Base-by-base conservation (phyloP, 176 grass and related monocot genomes). In the Bothriochloa decipiens region DNA sequence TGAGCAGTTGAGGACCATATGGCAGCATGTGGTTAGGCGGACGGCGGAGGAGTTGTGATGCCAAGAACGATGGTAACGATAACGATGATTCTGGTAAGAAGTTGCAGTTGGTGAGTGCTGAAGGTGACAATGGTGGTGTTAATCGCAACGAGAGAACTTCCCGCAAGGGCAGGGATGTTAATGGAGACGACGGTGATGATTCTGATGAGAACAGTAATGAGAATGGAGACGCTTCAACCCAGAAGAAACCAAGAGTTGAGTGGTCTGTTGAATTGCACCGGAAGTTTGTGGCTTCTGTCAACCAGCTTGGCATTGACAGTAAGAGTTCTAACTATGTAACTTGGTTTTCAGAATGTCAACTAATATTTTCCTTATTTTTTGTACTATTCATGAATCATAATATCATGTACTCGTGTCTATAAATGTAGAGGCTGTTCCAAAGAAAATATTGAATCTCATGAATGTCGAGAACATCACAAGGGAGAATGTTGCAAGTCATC, bases 401-500 rank as follows among this genome's bases (percentile, higher is more conserved):
- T 47, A 75, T 18, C 76, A 63, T 47, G 27, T 77, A 17, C 62
- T 22, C 52, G 2, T 50, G 8, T n/a, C 26, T 17, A 68, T 81
- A 77, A 71, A 73, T 79, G 66, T 87, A 98, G 96, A 94, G 74
- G 96, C 96, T 75, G 96, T 98, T 64, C 96, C 93, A 32, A 98
- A 98, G 85, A 93, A 87, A 84, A 98, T 98, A 87, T 52, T 98
- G 23, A 89, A 95, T 72, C 84, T 91, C 39, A 98, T 98, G 96
- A 95, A 90, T n/a, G 89, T 89, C 22, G 93, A 93, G 64, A 87
- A 92, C 32, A 88, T 98, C 36, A 98, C 96, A 33, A 90, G 96
- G 82, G 96, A 98, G 86, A 98, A 98, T 87, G 96, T 98, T 52
- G 96, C 96, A 26, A 98, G 96, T 58, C 96, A 98, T 89, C 84